phyloP scores from a whole-genome alignment of 495 filamentous ascomycete species.

The Aspergillus campestris region DNA sequence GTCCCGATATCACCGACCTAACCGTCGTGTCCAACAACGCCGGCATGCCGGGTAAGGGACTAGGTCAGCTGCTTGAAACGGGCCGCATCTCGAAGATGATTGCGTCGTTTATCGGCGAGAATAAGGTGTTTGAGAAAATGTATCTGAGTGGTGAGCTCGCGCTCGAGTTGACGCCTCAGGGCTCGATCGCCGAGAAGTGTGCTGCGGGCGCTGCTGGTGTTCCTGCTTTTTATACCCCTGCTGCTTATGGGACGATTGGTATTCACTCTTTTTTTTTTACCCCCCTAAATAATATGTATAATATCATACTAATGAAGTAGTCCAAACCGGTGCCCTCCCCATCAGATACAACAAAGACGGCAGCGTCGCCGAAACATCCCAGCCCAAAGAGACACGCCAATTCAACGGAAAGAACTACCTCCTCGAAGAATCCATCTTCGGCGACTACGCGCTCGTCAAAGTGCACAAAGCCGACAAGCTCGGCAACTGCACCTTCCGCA shows the following conservation, averaged over 20 bases:
- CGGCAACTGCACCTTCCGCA: slow-evolving; percentile 86
- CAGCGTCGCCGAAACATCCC: slow-evolving; percentile 58
- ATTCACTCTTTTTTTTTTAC: slow-evolving; percentile 1
- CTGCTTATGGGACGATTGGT: slow-evolving; percentile 70
- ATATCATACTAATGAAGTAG: slow-evolving; percentile 6
- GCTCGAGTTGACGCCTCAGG: slow-evolving; percentile 81
- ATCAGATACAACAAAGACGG: slow-evolving; percentile 71
- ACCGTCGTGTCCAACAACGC: slow-evolving; percentile 91
- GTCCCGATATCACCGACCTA: slow-evolving; percentile 60
- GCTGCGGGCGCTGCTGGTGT: slow-evolving; percentile 76
- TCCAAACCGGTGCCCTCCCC: slow-evolving; percentile 83
- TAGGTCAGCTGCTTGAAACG: slow-evolving; percentile 61
- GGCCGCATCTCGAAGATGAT: slow-evolving; percentile 85
- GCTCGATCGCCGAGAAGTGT: slow-evolving; percentile 79
- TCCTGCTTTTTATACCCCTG: slow-evolving; percentile 86
- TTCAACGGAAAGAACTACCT: slow-evolving; percentile 78
- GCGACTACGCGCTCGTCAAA: slow-evolving; percentile 83
- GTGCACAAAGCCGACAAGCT: slow-evolving; percentile 79
- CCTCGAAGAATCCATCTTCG: slow-evolving; percentile 73
- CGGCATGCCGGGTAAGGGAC: slow-evolving; percentile 66
- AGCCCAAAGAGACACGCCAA: slow-evolving; percentile 73
- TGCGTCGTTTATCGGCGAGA: slow-evolving; percentile 81
- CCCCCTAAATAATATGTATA: no score
- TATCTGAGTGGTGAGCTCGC: slow-evolving; percentile 75
- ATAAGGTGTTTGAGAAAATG: slow-evolving; percentile 80